Evolutionary conservation across 139 green algal species (phyloP), one percentile per base, ranked within the genome.

Genomic region (Ostreobium quekettii): DNA sequence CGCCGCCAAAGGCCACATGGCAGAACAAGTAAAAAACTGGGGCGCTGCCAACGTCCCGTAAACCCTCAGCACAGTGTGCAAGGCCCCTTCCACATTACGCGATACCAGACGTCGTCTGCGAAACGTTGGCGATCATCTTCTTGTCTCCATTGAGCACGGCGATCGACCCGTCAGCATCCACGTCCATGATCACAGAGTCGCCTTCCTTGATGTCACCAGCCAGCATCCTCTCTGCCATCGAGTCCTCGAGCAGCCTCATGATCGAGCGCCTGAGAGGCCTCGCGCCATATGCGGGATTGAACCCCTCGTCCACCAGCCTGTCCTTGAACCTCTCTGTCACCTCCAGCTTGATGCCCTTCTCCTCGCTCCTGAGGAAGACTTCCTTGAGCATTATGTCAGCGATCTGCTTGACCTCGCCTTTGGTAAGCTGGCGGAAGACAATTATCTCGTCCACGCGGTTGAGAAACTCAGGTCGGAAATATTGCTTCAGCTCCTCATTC

Each of bases 401-500:
- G 70, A 96, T 96, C 75, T 87, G 60, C 61, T 90, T 89, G 36
- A 96, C 90, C 77, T 96, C 86, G 11, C 47, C 49, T 81, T 93
- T 94, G 60, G 87, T 92, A 35, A 97, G 84, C 80, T 93, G 90
- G 35, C 87, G 74, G 87, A 96, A 97, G 7, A 97, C 89, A 47
- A 97, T 95, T 76, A 96, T 96, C 83, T 96, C 90, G 74, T 97
- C 90, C 68, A 96, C 82, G 37, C 89, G 80, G 78, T 96, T 96
- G 29, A 96, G 80, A 82, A 96, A 97, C 82, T 97, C 90, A 37
- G 91, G 38, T 37, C 89, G 70, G 84, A 96, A 96, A 80, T 95
- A 96, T 70, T 91, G 83, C 87, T 99, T 99, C 35, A 99, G 85
- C 85, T 98, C 95, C 84, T 99, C 93, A 72, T 96, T 97, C 53